Conservation (phyloP, 768 basidiomycete species). For the Suillus americanus region DNA sequence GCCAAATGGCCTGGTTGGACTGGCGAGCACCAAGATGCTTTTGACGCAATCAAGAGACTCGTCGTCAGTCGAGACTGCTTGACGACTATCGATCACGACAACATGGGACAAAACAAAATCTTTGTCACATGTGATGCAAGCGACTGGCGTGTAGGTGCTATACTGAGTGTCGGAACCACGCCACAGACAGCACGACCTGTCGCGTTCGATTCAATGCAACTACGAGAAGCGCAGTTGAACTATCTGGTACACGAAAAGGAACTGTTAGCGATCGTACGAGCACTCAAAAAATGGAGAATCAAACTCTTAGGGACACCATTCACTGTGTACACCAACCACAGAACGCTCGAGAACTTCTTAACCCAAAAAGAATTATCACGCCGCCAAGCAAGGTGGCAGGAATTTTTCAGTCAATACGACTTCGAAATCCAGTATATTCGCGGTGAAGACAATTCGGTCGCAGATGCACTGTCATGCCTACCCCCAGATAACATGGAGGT, state of each 20-base stretch:
- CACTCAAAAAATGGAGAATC: too few species aligned
- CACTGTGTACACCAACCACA: too few species aligned
- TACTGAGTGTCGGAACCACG: neutral
- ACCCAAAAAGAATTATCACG: too few species aligned
- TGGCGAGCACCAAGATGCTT: neutral
- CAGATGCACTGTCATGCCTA: neutral
- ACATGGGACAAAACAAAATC: neutral
- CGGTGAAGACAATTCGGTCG: too few species aligned
- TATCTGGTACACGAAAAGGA: too few species aligned
- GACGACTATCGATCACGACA: constrained; percentile 31
- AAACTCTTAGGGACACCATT: too few species aligned
- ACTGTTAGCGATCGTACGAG: too few species aligned
- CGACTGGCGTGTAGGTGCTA: neutral
- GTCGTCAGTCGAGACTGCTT: constrained; percentile 27
- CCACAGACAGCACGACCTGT: constrained; percentile 6
- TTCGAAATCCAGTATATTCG: neutral
- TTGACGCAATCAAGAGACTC: constrained; percentile 21
- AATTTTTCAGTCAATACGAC: too few species aligned
- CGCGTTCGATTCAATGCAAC: constrained; percentile 8
- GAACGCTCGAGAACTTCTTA: too few species aligned
- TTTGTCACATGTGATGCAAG: constrained; percentile 13
- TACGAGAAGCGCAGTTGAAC: constrained; percentile 20
- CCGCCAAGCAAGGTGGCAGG: too few species aligned
- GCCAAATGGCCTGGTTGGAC: constrained; percentile 28
- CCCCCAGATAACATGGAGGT: neutral